Percentiles rank a stretch among this genome's conserved stretches.
These are phyloP conservation scores for Fusarium pseudoanthophilum DNA, from an alignment of 2,329 filamentous ascomycete species.

Conservation along the genomic window DNA sequence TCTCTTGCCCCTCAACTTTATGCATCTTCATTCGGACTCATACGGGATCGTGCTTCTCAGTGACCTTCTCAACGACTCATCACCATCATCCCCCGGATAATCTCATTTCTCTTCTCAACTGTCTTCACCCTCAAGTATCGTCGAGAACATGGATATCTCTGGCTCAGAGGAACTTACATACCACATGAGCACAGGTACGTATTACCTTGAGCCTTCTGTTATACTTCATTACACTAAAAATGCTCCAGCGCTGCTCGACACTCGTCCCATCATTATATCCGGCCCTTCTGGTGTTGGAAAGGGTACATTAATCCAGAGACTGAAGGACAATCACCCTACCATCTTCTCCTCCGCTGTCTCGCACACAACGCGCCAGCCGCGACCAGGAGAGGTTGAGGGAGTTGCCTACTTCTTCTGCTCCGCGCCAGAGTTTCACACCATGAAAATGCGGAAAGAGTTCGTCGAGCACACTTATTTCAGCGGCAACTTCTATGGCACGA, in stretches of 20 bases:
- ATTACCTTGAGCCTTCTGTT: accelerated
- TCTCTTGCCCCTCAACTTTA: not conserved
- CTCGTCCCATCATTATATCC: not conserved
- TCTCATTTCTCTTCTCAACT: not conserved
- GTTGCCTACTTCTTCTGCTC: not conserved
- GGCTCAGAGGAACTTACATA: too few relatives aligned
- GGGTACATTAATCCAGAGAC: not conserved
- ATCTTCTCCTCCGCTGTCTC: not conserved
- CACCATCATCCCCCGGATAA: too few relatives aligned
- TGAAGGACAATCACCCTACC: not conserved
- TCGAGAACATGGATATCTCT: not conserved
- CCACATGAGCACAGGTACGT: not conserved
- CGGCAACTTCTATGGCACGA: not conserved
- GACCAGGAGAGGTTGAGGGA: not conserved
- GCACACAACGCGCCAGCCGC: not conserved
- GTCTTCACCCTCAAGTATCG: not conserved
- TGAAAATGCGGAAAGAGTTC: not conserved
- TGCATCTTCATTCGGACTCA: not conserved
- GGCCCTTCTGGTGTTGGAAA: not conserved
- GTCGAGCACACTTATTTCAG: not conserved
- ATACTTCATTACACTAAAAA: accelerated
- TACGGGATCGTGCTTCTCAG: not conserved
- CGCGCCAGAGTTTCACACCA: not conserved
- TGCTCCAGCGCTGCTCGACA: not conserved
- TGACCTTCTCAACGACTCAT: not conserved